phyloP scores from a whole-genome alignment of 2,329 filamentous ascomycete species.

The Paraphaeosphaeria minitans region DNA sequence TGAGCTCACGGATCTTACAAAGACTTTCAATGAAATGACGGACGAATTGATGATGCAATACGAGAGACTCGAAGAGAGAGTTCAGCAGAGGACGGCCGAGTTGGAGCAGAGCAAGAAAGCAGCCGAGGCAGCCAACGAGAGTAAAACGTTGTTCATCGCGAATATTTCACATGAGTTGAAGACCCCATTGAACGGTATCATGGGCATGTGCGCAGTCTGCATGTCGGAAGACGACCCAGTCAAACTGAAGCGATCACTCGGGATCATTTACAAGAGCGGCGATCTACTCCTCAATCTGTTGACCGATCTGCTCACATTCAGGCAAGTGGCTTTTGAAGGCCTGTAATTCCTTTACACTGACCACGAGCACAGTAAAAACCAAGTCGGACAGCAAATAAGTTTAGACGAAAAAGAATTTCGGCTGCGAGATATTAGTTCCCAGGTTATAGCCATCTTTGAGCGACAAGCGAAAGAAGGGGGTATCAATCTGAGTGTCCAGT shows the following conservation, averaged over 20 bases:
- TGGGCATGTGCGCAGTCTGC: slow-evolving; percentile 91
- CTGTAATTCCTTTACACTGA: not conserved
- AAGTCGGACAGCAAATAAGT: slow-evolving; percentile 82
- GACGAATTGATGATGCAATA: slow-evolving; percentile 90
- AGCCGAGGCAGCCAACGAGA: slow-evolving; percentile 92
- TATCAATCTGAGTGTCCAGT: slow-evolving; percentile 75
- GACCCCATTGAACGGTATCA: slow-evolving; percentile 91
- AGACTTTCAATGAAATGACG: slow-evolving; percentile 91
- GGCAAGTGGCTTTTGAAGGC: slow-evolving; percentile 13
- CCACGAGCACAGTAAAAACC: slow-evolving; percentile 72
- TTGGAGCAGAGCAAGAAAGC: slow-evolving; percentile 89
- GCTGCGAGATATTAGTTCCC: slow-evolving; percentile 80
- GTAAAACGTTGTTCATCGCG: slow-evolving; percentile 96
- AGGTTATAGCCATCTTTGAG: slow-evolving; percentile 85
- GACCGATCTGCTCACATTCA: slow-evolving; percentile 86
- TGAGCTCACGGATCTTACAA: slow-evolving; percentile 80
- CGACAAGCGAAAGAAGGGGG: slow-evolving; percentile 82
- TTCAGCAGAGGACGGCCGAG: slow-evolving; percentile 80
- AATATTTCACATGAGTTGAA: slow-evolving; percentile 90
- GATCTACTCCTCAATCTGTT: slow-evolving; percentile 84
- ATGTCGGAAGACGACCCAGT: slow-evolving; percentile 86
- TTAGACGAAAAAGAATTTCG: slow-evolving; percentile 86
- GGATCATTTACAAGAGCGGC: slow-evolving; percentile 86
- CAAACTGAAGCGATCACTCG: slow-evolving; percentile 80
- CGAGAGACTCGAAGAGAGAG: slow-evolving; percentile 79